phyloP scores from a whole-genome alignment of 371 early-diverging fungal species.

The Zancudomyces culisetae region DNA sequence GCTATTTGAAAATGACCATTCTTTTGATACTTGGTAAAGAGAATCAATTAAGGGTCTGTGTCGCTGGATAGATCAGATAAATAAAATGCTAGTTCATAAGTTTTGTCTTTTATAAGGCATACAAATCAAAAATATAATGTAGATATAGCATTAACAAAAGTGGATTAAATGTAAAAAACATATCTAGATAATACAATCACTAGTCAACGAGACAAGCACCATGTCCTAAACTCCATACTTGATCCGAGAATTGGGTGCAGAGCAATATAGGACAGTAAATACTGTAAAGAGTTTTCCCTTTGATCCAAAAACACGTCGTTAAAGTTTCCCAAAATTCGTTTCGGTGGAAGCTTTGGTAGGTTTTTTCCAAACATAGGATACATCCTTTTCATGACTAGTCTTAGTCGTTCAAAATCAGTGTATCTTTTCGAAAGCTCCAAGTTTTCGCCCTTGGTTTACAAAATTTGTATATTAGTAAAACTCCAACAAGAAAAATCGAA shows the following conservation, averaged over 20 bases:
- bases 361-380: not conserved
- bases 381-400: not conserved
- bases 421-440: not conserved
- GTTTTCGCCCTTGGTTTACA: not conserved
- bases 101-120: too few relatives aligned
- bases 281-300: conserved; percentile 3
- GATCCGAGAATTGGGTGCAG: conserved; percentile 4
- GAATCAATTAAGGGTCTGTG: too few relatives aligned
- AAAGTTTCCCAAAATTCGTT: conserved; percentile 2
- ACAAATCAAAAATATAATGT: too few relatives aligned
- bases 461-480: not conserved
- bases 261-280: conserved; percentile 1
- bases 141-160: too few relatives aligned
- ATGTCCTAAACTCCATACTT: not conserved
- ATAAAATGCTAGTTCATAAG: too few relatives aligned
- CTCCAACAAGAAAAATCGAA: not conserved
- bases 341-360: conserved; percentile 4
- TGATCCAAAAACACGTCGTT: conserved; percentile 3
- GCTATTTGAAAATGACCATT: too few relatives aligned
- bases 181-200: too few relatives aligned
- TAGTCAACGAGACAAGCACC: too few relatives aligned
- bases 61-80: too few relatives aligned
- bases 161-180: too few relatives aligned
- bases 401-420: not conserved
- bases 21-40: too few relatives aligned